Conservation (phyloP, 106 monocot species). For the Dendrobium officinale region DNA sequence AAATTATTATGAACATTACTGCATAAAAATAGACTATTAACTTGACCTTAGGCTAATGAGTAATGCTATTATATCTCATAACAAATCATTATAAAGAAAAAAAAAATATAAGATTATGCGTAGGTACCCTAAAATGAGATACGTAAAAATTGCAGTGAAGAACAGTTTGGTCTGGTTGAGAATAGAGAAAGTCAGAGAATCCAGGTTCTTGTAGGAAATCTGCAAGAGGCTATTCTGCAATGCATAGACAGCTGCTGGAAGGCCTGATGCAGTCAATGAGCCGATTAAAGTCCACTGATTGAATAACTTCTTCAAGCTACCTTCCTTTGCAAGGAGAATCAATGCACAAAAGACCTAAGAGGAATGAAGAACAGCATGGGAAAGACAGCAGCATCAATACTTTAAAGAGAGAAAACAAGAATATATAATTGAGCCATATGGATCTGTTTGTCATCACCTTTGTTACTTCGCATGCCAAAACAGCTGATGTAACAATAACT, state of each 20-base stretch:
- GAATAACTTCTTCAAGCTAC: slow-evolving; percentile 50
- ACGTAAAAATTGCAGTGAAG: slow-evolving; percentile 89
- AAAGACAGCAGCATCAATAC: slow-evolving; percentile 1
- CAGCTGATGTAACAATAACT: slow-evolving; percentile 89
- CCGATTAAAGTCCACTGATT: slow-evolving; percentile 71
- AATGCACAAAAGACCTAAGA: slow-evolving; percentile 78
- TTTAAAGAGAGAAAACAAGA: slow-evolving; percentile 1
- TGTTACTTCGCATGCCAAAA: slow-evolving; percentile 73
- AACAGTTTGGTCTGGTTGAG: slow-evolving; percentile 98
- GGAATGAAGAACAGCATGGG: background rate
- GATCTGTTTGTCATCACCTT: slow-evolving; percentile 44
- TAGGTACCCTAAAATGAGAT: slow-evolving; percentile 76
- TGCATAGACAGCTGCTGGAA: slow-evolving; percentile 95
- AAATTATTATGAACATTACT: background rate
- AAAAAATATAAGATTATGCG: background rate
- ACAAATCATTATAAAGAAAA: background rate
- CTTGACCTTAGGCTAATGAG: background rate
- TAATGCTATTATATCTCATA: background rate
- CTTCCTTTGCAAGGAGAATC: slow-evolving; percentile 64
- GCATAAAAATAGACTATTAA: background rate
- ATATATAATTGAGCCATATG: background rate
- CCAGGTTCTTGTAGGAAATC: slow-evolving; percentile 93
- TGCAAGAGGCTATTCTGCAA: slow-evolving; percentile 95
- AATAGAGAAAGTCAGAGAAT: slow-evolving; percentile 94
- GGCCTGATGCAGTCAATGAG: slow-evolving; percentile 84